phyloP scores from a whole-genome alignment of 2,329 filamentous ascomycete species.

The Verticillium alfalfae region DNA sequence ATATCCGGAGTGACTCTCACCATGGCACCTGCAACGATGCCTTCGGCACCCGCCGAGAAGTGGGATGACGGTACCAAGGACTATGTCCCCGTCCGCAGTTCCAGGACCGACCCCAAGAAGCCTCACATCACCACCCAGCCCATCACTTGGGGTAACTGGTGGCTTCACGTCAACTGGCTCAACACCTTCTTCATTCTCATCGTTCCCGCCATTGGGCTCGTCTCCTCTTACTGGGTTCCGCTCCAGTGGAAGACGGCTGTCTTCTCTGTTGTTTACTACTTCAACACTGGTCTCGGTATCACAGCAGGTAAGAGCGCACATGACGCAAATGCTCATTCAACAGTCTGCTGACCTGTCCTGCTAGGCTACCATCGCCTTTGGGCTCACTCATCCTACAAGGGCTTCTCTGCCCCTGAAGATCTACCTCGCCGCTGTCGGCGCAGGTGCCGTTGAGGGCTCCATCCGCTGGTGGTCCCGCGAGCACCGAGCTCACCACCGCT shows the following conservation, averaged over 20 bases:
- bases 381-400: slow-evolving; percentile 79
- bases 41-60: slow-evolving; percentile 20
- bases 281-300: slow-evolving; percentile 76
- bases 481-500: slow-evolving; percentile 84
- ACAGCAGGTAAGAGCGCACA: slow-evolving; percentile 59
- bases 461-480: slow-evolving; percentile 86
- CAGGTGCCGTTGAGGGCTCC: slow-evolving; percentile 79
- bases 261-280: slow-evolving; percentile 75
- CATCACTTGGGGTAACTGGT: slow-evolving; percentile 78
- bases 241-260: slow-evolving; percentile 65
- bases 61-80: slow-evolving; percentile 50
- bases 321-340: neutral
- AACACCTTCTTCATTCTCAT: slow-evolving; percentile 77
- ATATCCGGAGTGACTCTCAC: neutral
- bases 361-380: slow-evolving; percentile 61
- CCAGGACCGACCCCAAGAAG: slow-evolving; percentile 56
- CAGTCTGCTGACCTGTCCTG: neutral
- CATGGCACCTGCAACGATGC: neutral
- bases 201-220: slow-evolving; percentile 67
- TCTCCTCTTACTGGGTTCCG: slow-evolving; percentile 75
- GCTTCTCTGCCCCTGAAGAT: slow-evolving; percentile 71
- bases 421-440: slow-evolving; percentile 75
- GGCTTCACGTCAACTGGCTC: slow-evolving; percentile 91
- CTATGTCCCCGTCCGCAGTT: slow-evolving; percentile 42
- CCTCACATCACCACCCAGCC: slow-evolving; percentile 80